Evolutionary conservation across 2,329 filamentous ascomycete species (phyloP).

Genomic region (Arachnopeziza araneosa): DNA sequence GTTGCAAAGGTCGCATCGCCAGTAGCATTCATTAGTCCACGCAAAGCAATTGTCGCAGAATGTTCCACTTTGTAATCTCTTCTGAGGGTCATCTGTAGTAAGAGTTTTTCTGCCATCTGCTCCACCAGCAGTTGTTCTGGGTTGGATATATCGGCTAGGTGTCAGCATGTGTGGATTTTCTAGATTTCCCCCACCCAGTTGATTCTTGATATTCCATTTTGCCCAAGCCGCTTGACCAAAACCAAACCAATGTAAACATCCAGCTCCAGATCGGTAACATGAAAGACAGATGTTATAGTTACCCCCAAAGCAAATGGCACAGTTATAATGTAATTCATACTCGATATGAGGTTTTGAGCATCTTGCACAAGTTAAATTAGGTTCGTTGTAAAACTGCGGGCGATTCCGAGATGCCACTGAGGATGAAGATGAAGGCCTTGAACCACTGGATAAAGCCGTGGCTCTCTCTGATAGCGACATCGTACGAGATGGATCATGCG

Average conservation of each 20-base stretch:
- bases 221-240: slow-evolving; percentile 70
- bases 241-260: slow-evolving; percentile 83
- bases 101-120: slow-evolving; percentile 51
- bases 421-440: slow-evolving; percentile 27
- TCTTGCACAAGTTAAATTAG: slow-evolving; percentile 65
- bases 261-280: slow-evolving; percentile 72
- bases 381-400: slow-evolving; percentile 56
- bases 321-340: slow-evolving; percentile 83
- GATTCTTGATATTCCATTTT: slow-evolving; percentile 54
- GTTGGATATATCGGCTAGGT: slow-evolving; percentile 50
- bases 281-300: slow-evolving; percentile 72
- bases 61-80: slow-evolving; percentile 68
- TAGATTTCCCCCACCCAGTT: slow-evolving; percentile 19
- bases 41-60: slow-evolving; percentile 75
- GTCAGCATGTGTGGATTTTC: slow-evolving; percentile 53
- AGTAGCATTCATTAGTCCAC: slow-evolving; percentile 79
- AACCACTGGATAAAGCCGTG: slow-evolving; percentile 25
- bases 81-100: slow-evolving; percentile 61
- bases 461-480: slow-evolving; percentile 26
- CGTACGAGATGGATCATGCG: slow-evolving; percentile 13
- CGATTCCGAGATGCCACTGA: slow-evolving; percentile 26
- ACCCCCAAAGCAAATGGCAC: slow-evolving; percentile 62
- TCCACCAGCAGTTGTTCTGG: slow-evolving; percentile 44
- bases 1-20: slow-evolving; percentile 83
- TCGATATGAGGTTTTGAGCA: slow-evolving; percentile 72